Base-by-base conservation (phyloP, 1,284 basidiomycete genomes). In the Trametes hirsuta region DNA sequence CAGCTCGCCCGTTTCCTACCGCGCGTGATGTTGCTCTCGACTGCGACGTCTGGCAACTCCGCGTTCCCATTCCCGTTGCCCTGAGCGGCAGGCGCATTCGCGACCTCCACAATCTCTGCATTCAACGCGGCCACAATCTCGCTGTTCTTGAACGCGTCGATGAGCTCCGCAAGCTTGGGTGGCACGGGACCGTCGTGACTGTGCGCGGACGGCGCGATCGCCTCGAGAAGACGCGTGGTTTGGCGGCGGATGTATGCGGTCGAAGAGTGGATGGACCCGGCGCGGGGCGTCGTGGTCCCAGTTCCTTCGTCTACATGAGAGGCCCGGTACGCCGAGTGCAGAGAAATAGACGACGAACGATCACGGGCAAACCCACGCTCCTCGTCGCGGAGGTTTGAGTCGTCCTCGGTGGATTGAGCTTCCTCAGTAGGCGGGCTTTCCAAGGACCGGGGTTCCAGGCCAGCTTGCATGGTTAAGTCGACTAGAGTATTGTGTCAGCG, bases 1-100 rank as follows among this genome's bases (percentile, higher is more conserved):
- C 90, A 94, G 62, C 84, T 89, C 3, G 95, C 97, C 59, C 94
- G 84, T 75, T 91, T 90, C 71, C 93, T 86, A 2, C 92, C 92
- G 35, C 89, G 78, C 67, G 96, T 75, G 56, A 92, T 71, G 49
- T 81, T 79, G 46, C 83, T 89, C 72, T 91, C 90, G 35, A 83
- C 77, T 30, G 80, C 81, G 3, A 90, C 83, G 71, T 91, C 87
- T 4, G 84, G 85, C 59, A 87, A 75, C 68, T 86, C 82, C 25
- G 76, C 72, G 47, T 73, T 69, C 41, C 74, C 56, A 58, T 73
- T 68, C 30, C 74, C 58, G 58, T 72, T 68, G 35, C 54, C 60
- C 4, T 68, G 73, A 54, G 44, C 72, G 68, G 61, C 66, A 54
- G 68, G 51, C 3, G 50, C 53, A 4, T 48, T 44, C 34, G 69